Evolutionary conservation across 352 stramenopile genomes (phyloP), one percentile per base, ranked within the genome.

Genomic region (Globisporangium nodosum): DNA sequence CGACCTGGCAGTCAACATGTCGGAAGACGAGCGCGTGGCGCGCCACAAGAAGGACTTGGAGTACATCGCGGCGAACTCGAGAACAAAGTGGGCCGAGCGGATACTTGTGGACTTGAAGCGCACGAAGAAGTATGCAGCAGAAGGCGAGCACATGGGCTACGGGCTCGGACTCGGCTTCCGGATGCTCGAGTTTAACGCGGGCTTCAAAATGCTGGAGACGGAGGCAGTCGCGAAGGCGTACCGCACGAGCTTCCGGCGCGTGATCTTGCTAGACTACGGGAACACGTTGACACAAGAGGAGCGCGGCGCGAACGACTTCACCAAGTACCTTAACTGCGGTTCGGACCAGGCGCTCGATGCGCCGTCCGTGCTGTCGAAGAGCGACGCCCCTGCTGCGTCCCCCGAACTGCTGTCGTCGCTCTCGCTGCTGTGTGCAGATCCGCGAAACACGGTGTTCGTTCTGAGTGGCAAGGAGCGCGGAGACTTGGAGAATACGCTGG

Each of bases 201-300:
- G 92, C 30, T 99, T 99, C 63, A 94, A 92, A 61, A 84, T 96
- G 31, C 81, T 99, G 5, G 90, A 99, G 52, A 89, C 85, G 0
- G 87, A 96, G 21, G 73, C 84, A 1, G 88, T 99, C 8, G 84
- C 85, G 5, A 90, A 92, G 52, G 83, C 92, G 18, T 99, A 98
- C 70, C 81, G 75, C 33, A 70, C 76, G 45, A 88, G 76, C 42
- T 90, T 87, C 58, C 77, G 85, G 27, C 85, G 94, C 16, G 82
- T 99, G 6, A 96, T 99, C 50, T 78, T 99, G 42, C 88, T 99
- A 48, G 97, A 99, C 70, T 99, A 99, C 54, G 97, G 97, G 53
- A 98, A 98, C 69, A 99, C 97, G 8, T 85, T 99, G 45, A 90
- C 97, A 13, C 80, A 87, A 40, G 95, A 98, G 60, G 92, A 97